Conservation (phyloP, 805 yeast genomes). For the Monosporozyma yasuniensis region DNA sequence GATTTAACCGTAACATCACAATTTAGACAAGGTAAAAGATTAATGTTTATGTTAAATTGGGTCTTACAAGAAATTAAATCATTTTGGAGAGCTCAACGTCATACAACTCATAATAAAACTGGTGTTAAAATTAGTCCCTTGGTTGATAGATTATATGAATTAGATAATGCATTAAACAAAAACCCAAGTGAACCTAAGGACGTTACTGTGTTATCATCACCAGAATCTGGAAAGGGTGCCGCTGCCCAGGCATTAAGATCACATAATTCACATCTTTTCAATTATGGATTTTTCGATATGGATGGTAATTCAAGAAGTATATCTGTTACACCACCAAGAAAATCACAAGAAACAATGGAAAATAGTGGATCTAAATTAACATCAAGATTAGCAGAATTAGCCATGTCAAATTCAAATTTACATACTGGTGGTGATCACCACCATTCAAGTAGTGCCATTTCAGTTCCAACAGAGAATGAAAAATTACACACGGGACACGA, state of each 20-base stretch:
- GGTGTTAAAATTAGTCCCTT: constrained; percentile 25
- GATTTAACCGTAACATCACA: constrained; percentile 80
- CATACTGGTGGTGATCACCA: not conserved
- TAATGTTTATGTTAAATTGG: constrained; percentile 63
- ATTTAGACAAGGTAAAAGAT: constrained; percentile 75
- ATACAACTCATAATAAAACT: constrained; percentile 5
- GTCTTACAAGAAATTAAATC: constrained; percentile 53
- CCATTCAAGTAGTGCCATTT: constrained; percentile 17
- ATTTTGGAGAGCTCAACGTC: constrained; percentile 30
- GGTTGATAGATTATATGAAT: constrained; percentile 27
- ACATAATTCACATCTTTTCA: not conserved
- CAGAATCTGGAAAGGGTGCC: constrained; percentile 7
- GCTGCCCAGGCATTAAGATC: not conserved
- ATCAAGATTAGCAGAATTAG: constrained; percentile 13
- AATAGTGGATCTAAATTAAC: constrained; percentile 10
- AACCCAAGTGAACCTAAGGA: constrained; percentile 6
- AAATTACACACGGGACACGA: constrained; percentile 24
- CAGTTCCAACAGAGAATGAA: constrained; percentile 22
- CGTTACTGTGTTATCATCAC: constrained; percentile 11
- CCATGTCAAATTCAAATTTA: not conserved
- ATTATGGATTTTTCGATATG: constrained; percentile 20
- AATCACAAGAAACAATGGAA: not conserved
- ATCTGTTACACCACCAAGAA: constrained; percentile 15
- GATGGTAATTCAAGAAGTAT: constrained; percentile 22
- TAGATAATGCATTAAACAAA: constrained; percentile 29